Evolutionary conservation across 306 rosid species (phyloP), one percentile per base, ranked within the genome.

Genomic region (barrel medic (Medicago truncatula)): DNA sequence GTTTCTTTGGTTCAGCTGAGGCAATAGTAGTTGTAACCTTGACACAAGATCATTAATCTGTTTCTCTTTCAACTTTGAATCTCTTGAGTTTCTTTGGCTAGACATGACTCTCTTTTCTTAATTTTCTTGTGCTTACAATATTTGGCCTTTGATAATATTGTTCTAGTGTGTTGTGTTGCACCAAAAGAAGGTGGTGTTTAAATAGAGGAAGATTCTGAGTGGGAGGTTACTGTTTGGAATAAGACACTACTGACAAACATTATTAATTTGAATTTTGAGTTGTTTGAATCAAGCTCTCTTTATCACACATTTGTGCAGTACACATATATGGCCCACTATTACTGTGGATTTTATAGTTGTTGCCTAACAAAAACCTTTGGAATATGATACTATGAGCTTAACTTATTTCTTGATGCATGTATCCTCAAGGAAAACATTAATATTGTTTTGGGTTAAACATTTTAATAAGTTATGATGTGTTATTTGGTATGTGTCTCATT

Each of bases 21-120:
- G 88, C 28, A 84, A 80, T 0, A 78, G 56, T 47, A 76, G 28
- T 75, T 81, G 83, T 38, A 84, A 84, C 78, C 83, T 84, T 64
- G 81, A 74, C 6, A 78, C 78, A 74, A 84, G 83, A 18, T 84
- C 85, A 57, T 70, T 78, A 39, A 84, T 74, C 70, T 84, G 81
- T 74, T 70, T 74, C 76, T 84, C 78, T 63, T 77, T 62, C 16
- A 61, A 50, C 73, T 36, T 80, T 62, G 82, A 77, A 54, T 76
- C 70, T 75, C 65, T 78, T 18, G 86, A 67, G 68, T 74, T 80
- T 84, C 88, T 81, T 36, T 71, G 23, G 23, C 81, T 28, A 64
- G 88, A 81, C 88, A 84, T 84, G 50, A 57, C 67, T 46, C 53
- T 53, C 70, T 71, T 25, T 52, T 50, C 25, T 69, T 47, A 21